These are phyloP conservation scores for Saccharomyces hybrid DNA, from an alignment of 1,139 yeast genomes.

Conservation along the genomic window DNA sequence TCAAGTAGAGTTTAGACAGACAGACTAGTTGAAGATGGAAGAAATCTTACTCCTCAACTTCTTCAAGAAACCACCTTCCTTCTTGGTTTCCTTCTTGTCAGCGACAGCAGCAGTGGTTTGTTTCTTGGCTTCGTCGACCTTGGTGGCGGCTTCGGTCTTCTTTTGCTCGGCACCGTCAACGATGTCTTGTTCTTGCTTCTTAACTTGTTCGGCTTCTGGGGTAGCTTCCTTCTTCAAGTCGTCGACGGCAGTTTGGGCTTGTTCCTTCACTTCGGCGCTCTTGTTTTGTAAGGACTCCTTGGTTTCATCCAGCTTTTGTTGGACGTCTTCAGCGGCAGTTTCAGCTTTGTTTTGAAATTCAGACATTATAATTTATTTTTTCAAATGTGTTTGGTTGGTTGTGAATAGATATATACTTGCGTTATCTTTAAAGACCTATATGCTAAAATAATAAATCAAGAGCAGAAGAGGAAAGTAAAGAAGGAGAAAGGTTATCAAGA, in stretches of 20 bases:
- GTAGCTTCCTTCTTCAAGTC: constrained; percentile 12
- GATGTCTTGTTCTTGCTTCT: constrained; percentile 12
- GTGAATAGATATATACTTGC: not conserved
- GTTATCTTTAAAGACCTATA: no score
- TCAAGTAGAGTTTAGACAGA: no score
- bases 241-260: constrained; percentile 12
- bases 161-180: constrained; percentile 18
- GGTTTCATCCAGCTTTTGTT: constrained; percentile 4
- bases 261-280: constrained; percentile 12
- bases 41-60: constrained; percentile 1
- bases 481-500: not conserved
- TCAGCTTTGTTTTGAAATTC: constrained; percentile 5
- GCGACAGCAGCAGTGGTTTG: constrained; percentile 4
- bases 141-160: constrained; percentile 19
- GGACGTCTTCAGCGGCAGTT: constrained; percentile 5
- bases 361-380: constrained; percentile 1
- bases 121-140: constrained; percentile 13
- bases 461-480: not conserved
- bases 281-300: constrained; percentile 14
- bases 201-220: constrained; percentile 18
- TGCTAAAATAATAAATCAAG: no score
- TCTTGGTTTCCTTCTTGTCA: constrained; percentile 23
- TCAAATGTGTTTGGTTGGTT: not conserved
- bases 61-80: constrained; percentile 5
- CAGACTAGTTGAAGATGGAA: constrained; percentile 2